Evolutionary conservation across 2,329 filamentous ascomycete species (phyloP), one percentile per base, ranked within the genome.

Genomic region (Penicillium oxalicum): DNA sequence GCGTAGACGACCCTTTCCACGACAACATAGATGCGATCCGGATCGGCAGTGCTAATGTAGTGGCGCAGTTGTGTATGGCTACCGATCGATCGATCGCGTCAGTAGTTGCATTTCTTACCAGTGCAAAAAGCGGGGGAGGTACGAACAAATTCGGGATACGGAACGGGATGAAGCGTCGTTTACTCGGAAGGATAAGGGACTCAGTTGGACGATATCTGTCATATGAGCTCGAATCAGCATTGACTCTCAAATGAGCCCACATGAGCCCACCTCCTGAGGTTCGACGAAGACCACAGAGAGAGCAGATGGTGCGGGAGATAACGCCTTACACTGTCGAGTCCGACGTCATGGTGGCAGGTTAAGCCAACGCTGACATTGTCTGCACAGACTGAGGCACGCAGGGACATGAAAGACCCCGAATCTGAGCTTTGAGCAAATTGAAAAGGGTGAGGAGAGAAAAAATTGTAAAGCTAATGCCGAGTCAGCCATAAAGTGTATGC

Each of bases 11-110:
- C 82, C 61, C 77, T 74, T 49, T 86, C 86, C 57, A 83, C 83
- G 33, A 91, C 90, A 62, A 94, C 95, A 74, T 94, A 96, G 56
- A 97, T 78, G 58, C 84, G 73, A 68, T 91, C 81, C 38, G 82
- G 77, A 61, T 87, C 82, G 57, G 88, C 84, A 26, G 84, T 86
- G 67, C 88, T 91, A 65, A 97, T 87, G 58, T 95, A 84, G 59
- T 94, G 91, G 47, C 91, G 88, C 40, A 98, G 77, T 72, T 74
- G 71, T 49, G 64, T 65, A 52, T 74, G 70, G 50, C 70, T 73
- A 59, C 50, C 57, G 53, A 43, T 57, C 57, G 54, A 44, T 56
- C 33, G 42, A 47, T 43, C 38, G 48, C 44, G 44, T 53, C 46
- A 56, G 54, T 47, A 37, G 35, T 35, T 39, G 45, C 32, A 35